A percentile compares a stretch with the other conserved stretches of the same genome.
phyloP scores from a whole-genome alignment of 768 basidiomycete genomes.

The Suillus spraguei region DNA sequence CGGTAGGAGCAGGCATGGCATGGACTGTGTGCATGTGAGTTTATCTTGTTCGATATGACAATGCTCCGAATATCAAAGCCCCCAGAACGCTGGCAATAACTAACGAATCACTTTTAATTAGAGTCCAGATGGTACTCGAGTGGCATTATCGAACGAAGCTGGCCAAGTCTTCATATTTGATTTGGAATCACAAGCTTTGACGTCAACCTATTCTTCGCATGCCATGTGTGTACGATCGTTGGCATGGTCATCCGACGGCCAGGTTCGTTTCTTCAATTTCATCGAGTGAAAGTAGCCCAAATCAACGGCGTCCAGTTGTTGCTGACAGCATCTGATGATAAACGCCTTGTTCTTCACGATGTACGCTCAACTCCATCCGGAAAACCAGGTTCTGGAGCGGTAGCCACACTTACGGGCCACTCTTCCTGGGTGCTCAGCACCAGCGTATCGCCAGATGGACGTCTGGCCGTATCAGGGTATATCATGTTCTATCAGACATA shows the following conservation, averaged over 20 bases:
- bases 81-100: background rate
- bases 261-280: constrained; percentile 49
- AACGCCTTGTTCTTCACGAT: constrained; percentile 88
- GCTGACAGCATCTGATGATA: constrained; percentile 91
- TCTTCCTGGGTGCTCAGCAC: constrained; percentile 88
- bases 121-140: constrained; percentile 85
- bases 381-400: constrained; percentile 69
- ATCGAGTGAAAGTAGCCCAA: background rate
- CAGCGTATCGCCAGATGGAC: constrained; percentile 81
- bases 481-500: constrained; percentile 22
- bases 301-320: constrained; percentile 56
- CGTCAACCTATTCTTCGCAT: constrained; percentile 80
- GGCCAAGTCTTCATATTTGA: constrained; percentile 92
- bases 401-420: constrained; percentile 86
- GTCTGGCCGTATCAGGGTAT: constrained; percentile 81
- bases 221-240: constrained; percentile 88
- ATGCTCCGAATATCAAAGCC: background rate
- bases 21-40: constrained; percentile 72
- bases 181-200: constrained; percentile 63
- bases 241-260: constrained; percentile 89
- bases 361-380: constrained; percentile 69
- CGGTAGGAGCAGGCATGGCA: constrained; percentile 77
- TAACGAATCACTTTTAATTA: constrained; percentile 30
- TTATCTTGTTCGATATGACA: background rate
- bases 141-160: constrained; percentile 82